Base-by-base conservation (phyloP, 495 filamentous ascomycete species). In the Saxophila tyrrhenica region DNA sequence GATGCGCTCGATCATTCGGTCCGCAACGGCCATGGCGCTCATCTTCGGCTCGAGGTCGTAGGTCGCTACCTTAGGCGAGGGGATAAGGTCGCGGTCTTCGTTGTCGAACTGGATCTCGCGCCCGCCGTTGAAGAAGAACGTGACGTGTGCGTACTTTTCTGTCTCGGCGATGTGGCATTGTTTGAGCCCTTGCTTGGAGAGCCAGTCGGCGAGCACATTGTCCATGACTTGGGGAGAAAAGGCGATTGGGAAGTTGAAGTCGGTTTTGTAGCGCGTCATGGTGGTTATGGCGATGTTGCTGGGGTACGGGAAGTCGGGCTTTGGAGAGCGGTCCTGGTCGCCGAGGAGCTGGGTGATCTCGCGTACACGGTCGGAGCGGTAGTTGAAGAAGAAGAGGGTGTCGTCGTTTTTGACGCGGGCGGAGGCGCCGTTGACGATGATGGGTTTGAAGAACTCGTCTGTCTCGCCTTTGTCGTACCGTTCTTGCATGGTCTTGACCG, bases 301-400 rank as follows among this genome's bases (percentile, higher is more conserved):
- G 50, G 92, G 92, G 75, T 91, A 97, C 25, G 89, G 82, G 76
- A 96, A 94, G 66, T 95, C 87, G 51, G 92, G 87, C 57, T 74
- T 77, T 48, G 91, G 89, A 17, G 87, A 92, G 62, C 86, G 85
- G 74, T 98, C 94, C 62, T 89, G 80, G 66, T 83, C 85, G 64
- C 92, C 94, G 24, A 98, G 74, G 43, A 97, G 76, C 73, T 97
- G 92, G 51, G 91, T 95, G 66, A 97, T 84, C 67, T 98, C 91
- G 61, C 94, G 88, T 49, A 94, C 90, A 68, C 92, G 90, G 66
- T 98, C 92, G 38, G 92, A 96, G 62, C 92, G 91, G 79, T 98
- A 98, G 80, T 98, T 98, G 86, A 98, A 98, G 82, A 96, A 96
- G 78, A 98, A 96, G 63, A 95, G 80, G 46, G 87, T 91, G 65